These are phyloP conservation scores for Orbilia blumenaviensis DNA, from an alignment of 2,329 filamentous ascomycete genomes.

Conservation along the genomic window DNA sequence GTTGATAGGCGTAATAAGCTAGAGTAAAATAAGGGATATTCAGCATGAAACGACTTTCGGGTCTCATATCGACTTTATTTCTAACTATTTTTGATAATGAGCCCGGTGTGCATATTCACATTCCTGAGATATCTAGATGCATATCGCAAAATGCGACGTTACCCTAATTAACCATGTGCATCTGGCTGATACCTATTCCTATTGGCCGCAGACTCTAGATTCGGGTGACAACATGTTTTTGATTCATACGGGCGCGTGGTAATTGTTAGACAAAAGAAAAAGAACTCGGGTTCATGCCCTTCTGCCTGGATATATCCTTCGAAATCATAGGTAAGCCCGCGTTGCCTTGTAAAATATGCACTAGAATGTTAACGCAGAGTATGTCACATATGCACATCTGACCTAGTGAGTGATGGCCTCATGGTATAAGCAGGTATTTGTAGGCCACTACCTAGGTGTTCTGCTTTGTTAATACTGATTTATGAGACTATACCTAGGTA, in stretches of 20 bases:
- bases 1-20: neutral
- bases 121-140: conserved; percentile 8
- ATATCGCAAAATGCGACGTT: neutral
- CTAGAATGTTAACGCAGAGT: too few relatives aligned
- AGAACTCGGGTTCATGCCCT: too few relatives aligned
- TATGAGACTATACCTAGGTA: too few relatives aligned
- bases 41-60: neutral
- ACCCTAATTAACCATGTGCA: neutral
- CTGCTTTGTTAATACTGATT: too few relatives aligned
- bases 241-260: neutral
- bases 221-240: neutral
- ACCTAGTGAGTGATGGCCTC: too few relatives aligned
- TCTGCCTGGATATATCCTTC: too few relatives aligned
- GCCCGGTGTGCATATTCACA: neutral
- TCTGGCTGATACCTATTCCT: neutral
- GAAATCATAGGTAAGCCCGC: neutral
- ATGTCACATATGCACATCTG: too few relatives aligned
- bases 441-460: too few relatives aligned
- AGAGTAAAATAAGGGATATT: neutral
- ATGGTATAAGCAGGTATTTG: too few relatives aligned
- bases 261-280: neutral
- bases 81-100: neutral
- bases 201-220: neutral
- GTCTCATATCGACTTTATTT: neutral
- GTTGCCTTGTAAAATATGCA: too few relatives aligned